Evolutionary conservation across 164 flowering plant species (phyloP).

Genomic region (Dillenia turbinata): DNA sequence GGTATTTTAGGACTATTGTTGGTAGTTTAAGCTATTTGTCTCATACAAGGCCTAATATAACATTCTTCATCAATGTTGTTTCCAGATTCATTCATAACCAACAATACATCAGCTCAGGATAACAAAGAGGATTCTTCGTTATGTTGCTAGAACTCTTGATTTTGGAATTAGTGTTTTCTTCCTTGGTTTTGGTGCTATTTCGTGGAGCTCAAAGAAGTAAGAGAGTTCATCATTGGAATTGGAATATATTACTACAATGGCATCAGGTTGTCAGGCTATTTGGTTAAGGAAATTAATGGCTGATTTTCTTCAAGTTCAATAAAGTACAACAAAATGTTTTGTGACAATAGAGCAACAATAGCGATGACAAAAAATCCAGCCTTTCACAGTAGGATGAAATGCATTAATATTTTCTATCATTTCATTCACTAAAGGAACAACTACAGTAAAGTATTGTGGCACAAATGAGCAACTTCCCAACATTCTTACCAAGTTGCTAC

Average conservation of each 20-base stretch:
- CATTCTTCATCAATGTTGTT: conserved; percentile 5
- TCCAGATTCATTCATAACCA: conserved; percentile 8
- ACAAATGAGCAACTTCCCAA: conserved; percentile 11
- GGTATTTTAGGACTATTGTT: background rate
- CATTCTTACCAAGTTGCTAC: conserved; percentile 7
- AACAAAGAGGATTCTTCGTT: conserved; percentile 7
- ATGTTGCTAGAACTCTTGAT: background rate
- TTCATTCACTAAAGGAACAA: conserved; percentile 6
- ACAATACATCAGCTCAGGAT: conserved; percentile 8
- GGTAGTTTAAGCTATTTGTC: conserved; percentile 8
- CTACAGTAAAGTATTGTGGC: background rate
- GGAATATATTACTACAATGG: conserved; percentile 7
- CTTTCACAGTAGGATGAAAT: conserved; percentile 18
- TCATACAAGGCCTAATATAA: conserved; percentile 3
- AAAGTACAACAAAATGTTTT: background rate
- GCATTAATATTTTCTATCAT: conserved; percentile 17
- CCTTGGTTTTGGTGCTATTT: conserved; percentile 4
- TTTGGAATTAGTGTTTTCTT: conserved; percentile 7
- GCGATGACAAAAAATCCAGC: conserved; percentile 15
- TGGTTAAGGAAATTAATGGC: conserved; percentile 12
- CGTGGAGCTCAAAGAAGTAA: conserved; percentile 25
- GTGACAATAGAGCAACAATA: conserved; percentile 20
- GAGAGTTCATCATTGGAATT: conserved; percentile 12
- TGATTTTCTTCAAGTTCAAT: conserved; percentile 10
- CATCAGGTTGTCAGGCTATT: conserved; percentile 8